Conservation (phyloP, 192 early-diverging fungal genomes). For the Umbelopsis ramanniana region DNA sequence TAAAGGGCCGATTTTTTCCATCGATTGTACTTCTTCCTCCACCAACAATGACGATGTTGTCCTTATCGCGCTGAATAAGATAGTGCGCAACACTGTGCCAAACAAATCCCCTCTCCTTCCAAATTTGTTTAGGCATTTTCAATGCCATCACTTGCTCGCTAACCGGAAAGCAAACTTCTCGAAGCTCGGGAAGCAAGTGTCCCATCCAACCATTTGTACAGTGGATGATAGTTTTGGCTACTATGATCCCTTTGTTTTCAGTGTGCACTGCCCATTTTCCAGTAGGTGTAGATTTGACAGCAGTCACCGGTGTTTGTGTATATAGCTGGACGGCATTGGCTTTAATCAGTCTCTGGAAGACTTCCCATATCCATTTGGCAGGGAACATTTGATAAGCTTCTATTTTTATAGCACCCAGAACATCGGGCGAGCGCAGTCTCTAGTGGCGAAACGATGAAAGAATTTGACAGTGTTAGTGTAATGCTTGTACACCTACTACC, state of each 20-base stretch:
- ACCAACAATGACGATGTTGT: constrained; percentile 13
- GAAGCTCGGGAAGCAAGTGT: constrained; percentile 3
- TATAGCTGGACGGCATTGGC: neutral
- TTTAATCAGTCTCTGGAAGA: neutral
- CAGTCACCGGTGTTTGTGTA: constrained; percentile 2
- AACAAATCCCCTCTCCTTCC: constrained; percentile 14
- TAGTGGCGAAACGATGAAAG: neutral
- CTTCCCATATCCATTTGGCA: constrained; percentile 18
- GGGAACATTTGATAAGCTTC: constrained; percentile 14
- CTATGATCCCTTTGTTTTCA: neutral
- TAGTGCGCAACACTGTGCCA: constrained; percentile 20
- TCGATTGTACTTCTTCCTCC: constrained; percentile 1
- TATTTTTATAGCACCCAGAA: constrained; percentile 17
- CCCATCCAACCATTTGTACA: constrained; percentile 20
- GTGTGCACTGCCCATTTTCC: constrained; percentile 10
- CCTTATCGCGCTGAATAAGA: constrained; percentile 12
- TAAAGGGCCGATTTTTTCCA: constrained; percentile 9
- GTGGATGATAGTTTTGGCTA: neutral
- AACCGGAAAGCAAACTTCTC: constrained; percentile 1
- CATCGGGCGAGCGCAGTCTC: neutral
- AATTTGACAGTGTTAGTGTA: neutral
- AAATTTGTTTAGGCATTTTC: neutral
- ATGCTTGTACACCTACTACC: too few relatives aligned
- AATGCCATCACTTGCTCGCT: constrained; percentile 15
- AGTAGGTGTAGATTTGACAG: neutral